Evolutionary conservation across 805 yeast genomes (phyloP).

Genomic region (Grigorovia transvaalensis): DNA sequence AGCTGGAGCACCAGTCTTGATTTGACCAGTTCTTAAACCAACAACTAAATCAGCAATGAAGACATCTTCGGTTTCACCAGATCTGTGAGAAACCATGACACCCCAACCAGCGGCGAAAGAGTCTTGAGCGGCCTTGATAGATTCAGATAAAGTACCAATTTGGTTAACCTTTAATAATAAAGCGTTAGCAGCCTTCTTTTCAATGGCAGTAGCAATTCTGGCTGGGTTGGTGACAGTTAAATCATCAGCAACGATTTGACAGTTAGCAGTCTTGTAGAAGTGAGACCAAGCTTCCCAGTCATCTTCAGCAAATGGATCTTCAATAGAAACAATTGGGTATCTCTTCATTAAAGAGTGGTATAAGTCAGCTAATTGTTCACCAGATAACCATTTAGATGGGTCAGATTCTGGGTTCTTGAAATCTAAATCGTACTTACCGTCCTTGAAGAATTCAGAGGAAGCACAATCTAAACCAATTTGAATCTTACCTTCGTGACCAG

Average conservation of each 20-base stretch:
- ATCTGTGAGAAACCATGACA: conserved; percentile 99
- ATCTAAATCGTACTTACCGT: conserved; percentile 95
- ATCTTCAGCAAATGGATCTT: conserved; percentile 99
- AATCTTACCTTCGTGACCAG: conserved; percentile 93
- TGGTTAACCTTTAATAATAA: conserved; percentile 96
- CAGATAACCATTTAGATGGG: conserved; percentile 81
- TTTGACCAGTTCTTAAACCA: conserved; percentile 97
- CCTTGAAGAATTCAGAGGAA: conserved; percentile 94
- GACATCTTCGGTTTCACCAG: conserved; percentile 99
- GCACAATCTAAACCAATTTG: conserved; percentile 93
- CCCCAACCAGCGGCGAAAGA: conserved; percentile 97
- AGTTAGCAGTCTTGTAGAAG: conserved; percentile 63
- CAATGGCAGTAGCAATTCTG: conserved; percentile 92
- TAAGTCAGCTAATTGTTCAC: conserved; percentile 75
- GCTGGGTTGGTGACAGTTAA: conserved; percentile 96
- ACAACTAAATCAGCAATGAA: conserved; percentile 96
- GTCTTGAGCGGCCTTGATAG: conserved; percentile 93
- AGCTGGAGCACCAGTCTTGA: conserved; percentile 99
- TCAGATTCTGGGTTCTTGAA: conserved; percentile 96
- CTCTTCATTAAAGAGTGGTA: conserved; percentile 71
- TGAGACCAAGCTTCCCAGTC: conserved; percentile 98
- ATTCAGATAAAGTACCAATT: conserved; percentile 93
- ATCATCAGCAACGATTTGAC: conserved; percentile 96
- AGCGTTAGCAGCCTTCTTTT: conserved; percentile 91
- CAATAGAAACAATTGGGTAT: conserved; percentile 96